Conservation (phyloP, 2,329 filamentous ascomycete genomes). For the Fusarium pseudoanthophilum region DNA sequence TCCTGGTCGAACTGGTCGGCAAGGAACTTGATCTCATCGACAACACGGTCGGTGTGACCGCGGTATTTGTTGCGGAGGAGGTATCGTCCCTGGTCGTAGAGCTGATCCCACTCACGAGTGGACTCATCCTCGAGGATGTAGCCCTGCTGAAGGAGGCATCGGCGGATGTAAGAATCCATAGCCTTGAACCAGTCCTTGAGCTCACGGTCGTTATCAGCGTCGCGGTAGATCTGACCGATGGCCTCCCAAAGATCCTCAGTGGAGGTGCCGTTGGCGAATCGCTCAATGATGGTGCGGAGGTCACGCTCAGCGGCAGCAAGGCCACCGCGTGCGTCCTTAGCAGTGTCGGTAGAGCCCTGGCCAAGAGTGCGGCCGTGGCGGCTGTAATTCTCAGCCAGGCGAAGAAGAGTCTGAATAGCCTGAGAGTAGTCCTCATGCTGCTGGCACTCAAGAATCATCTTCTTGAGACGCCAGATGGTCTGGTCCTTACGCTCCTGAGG, state of each 20-base stretch:
- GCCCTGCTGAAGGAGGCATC: slow-evolving; percentile 87
- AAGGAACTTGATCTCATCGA: slow-evolving; percentile 92
- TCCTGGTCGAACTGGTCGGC: slow-evolving; percentile 91
- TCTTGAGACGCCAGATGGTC: slow-evolving; percentile 90
- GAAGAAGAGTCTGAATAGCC: slow-evolving; percentile 88
- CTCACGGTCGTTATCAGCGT: slow-evolving; percentile 87
- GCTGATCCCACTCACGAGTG: slow-evolving; percentile 81
- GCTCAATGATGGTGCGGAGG: slow-evolving; percentile 84
- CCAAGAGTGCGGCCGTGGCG: slow-evolving; percentile 75
- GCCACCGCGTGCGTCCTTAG: slow-evolving; percentile 77
- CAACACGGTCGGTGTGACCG: slow-evolving; percentile 82
- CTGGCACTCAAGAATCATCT: slow-evolving; percentile 97
- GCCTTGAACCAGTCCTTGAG: slow-evolving; percentile 90
- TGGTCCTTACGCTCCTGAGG: slow-evolving; percentile 93
- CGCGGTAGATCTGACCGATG: slow-evolving; percentile 85
- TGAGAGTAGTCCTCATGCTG: slow-evolving; percentile 92
- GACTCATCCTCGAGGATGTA: slow-evolving; percentile 87
- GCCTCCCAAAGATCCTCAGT: slow-evolving; percentile 86
- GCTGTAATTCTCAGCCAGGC: slow-evolving; percentile 85
- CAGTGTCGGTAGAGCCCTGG: slow-evolving; percentile 71
- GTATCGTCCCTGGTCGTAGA: slow-evolving; percentile 87
- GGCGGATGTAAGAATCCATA: slow-evolving; percentile 81
- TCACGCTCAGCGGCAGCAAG: slow-evolving; percentile 80
- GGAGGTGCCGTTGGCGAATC: slow-evolving; percentile 95
- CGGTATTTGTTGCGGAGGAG: slow-evolving; percentile 91